Conservation (phyloP, 2,329 filamentous ascomycete genomes). For the Neofusicoccum laricinum region DNA sequence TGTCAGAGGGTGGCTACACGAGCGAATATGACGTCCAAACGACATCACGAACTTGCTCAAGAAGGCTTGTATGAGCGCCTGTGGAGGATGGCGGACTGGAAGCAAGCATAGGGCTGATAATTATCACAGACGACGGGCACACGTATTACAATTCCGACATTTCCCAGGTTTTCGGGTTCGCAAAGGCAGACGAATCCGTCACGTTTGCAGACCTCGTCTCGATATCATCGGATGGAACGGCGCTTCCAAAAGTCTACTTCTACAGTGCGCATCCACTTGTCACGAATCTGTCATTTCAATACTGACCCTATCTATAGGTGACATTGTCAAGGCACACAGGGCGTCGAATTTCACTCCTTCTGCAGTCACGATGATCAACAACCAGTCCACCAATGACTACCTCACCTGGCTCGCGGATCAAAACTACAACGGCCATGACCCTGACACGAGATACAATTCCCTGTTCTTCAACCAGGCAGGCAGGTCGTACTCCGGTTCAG, state of each 20-base stretch:
- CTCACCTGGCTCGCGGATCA: conserved; percentile 31
- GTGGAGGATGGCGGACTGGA: background rate
- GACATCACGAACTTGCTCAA: background rate
- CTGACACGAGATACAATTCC: conserved; percentile 40
- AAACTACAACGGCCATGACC: conserved; percentile 35
- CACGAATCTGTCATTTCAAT: no score
- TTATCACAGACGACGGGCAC: background rate
- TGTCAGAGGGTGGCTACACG: conserved; percentile 29
- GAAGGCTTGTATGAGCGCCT: conserved; percentile 3
- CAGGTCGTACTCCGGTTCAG: conserved; percentile 27
- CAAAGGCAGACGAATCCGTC: conserved; percentile 1
- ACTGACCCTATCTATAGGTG: conserved; percentile 17
- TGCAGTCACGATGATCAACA: conserved; percentile 38
- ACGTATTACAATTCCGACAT: background rate
- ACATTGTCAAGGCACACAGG: conserved; percentile 27
- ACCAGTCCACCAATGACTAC: conserved; percentile 30
- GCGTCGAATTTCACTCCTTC: conserved; percentile 32
- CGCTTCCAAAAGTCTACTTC: conserved; percentile 36
- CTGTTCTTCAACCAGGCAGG: conserved; percentile 36
- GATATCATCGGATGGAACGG: conserved; percentile 35
- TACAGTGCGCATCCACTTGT: conserved; percentile 7
- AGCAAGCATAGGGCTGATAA: background rate
- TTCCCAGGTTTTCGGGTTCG: background rate
- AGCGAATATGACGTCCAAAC: conserved; percentile 43
- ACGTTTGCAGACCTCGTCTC: conserved; percentile 26